Evolutionary conservation across 2,329 filamentous ascomycete species (phyloP).

Genomic region (Trichoderma cornu-damae): DNA sequence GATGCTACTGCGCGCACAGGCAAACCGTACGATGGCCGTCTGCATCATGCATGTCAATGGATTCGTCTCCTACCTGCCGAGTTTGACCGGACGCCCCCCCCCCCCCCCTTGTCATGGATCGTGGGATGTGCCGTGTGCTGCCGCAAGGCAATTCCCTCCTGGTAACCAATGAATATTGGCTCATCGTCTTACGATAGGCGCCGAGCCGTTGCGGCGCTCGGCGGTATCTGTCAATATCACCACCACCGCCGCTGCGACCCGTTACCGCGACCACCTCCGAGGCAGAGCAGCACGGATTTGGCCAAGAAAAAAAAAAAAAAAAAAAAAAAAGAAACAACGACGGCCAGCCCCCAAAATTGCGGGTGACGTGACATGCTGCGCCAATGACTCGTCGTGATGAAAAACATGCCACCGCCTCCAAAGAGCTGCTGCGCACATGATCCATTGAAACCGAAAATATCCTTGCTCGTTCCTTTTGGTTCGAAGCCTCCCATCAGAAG

Average conservation of each 20-base stretch:
- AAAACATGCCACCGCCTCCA: constrained; percentile 9
- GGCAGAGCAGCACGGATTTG: neutral
- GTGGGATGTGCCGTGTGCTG: neutral
- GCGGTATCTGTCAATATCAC: constrained; percentile 9
- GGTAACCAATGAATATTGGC: constrained; percentile 7
- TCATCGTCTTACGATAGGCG: constrained; percentile 6
- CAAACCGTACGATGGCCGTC: neutral
- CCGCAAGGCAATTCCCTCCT: neutral
- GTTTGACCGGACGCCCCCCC: neutral
- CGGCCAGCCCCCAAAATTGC: neutral
- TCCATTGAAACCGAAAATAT: constrained; percentile 13
- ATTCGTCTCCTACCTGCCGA: neutral
- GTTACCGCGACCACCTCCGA: neutral
- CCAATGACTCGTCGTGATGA: constrained; percentile 9
- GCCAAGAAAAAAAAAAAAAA: too few relatives aligned
- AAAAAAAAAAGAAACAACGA: neutral
- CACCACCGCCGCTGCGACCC: constrained; percentile 2
- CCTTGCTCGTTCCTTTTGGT: neutral
- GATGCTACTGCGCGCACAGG: neutral
- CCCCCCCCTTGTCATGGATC: neutral
- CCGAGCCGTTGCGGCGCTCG: constrained; percentile 11
- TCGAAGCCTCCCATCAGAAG: too few relatives aligned
- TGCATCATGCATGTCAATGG: neutral
- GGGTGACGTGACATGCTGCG: constrained; percentile 14
- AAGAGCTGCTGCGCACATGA: constrained; percentile 13